phyloP scores from a whole-genome alignment of 768 basidiomycete genomes.

The Rhodotorula toruloides region DNA sequence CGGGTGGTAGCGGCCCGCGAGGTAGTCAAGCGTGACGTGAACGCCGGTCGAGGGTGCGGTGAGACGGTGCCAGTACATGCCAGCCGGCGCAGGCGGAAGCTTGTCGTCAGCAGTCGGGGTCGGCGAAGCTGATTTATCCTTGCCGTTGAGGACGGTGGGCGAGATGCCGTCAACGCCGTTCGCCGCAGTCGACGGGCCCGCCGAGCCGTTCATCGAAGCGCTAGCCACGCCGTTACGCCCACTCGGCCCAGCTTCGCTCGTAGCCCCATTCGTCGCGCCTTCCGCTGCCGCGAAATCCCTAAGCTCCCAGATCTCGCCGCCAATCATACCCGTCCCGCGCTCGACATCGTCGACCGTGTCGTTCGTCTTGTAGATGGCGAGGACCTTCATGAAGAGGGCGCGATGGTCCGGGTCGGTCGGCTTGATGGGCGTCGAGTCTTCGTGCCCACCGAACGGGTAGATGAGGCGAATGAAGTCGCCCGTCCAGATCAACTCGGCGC shows the following conservation, averaged over 20 bases:
- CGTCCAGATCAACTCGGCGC: conserved; percentile 28
- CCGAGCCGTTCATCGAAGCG: conserved; percentile 26
- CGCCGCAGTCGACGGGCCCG: neutral
- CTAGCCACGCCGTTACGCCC: neutral
- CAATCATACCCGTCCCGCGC: neutral
- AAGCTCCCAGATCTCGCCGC: conserved; percentile 18
- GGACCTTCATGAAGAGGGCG: conserved; percentile 10
- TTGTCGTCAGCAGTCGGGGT: conserved; percentile 44
- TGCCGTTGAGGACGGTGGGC: neutral
- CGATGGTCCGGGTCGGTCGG: neutral
- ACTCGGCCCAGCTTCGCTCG: neutral
- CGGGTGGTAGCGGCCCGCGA: conserved; percentile 78
- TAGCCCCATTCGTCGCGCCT: neutral
- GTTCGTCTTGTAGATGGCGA: conserved; percentile 8
- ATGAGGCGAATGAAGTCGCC: conserved; percentile 41
- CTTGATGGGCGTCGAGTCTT: neutral
- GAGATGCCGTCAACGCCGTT: conserved; percentile 48
- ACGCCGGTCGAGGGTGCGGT: conserved; percentile 60
- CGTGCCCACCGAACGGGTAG: neutral
- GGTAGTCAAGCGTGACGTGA: conserved; percentile 62
- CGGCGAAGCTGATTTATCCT: conserved; percentile 12
- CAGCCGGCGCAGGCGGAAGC: conserved; percentile 62
- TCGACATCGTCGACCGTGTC: neutral
- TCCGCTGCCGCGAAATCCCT: neutral
- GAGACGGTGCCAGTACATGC: conserved; percentile 66